A percentile compares a stretch with the other conserved stretches of the same genome.
Evolutionary conservation across 768 basidiomycete genomes (phyloP).

Genomic region (Boletales sp.): DNA sequence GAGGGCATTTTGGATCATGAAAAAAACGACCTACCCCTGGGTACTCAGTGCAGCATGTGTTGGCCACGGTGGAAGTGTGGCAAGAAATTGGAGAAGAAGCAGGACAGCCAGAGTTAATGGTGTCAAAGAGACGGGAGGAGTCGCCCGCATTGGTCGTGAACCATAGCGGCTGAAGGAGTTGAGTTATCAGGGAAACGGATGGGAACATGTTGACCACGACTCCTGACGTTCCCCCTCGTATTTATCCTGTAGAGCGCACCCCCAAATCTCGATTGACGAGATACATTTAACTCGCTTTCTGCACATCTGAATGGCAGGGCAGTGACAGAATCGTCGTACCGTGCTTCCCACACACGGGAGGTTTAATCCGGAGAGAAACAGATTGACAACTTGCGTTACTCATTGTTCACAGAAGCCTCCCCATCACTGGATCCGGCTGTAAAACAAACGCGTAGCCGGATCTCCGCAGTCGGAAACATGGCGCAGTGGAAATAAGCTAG

Average conservation of each 20-base stretch:
- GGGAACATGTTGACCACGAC: constrained; percentile 12
- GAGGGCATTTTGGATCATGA: not conserved
- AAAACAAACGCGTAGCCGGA: not conserved
- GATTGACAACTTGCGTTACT: not conserved
- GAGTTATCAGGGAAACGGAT: constrained; percentile 18
- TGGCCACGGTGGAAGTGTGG: constrained; percentile 43
- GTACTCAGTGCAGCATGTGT: constrained; percentile 62
- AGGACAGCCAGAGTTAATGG: constrained; percentile 50
- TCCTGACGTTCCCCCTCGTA: not conserved
- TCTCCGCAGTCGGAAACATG: no score
- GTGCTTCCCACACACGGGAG: no score
- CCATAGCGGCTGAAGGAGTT: constrained; percentile 19
- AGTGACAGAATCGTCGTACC: no score
- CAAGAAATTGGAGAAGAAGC: constrained; percentile 51
- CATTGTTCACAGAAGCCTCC: not conserved
- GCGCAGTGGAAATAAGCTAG: no score
- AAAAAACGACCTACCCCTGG: constrained; percentile 50
- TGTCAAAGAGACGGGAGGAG: constrained; percentile 27
- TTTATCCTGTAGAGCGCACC: not conserved
- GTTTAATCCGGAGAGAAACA: not conserved
- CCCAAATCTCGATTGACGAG: not conserved
- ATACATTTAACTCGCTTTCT: no score
- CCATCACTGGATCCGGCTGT: not conserved
- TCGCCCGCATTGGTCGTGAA: constrained; percentile 18
- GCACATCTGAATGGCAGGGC: no score